Percentiles rank a stretch among this genome's conserved stretches.
phyloP scores from a whole-genome alignment of 306 rosid genomes.

The Oxytropis ochrocephala region DNA sequence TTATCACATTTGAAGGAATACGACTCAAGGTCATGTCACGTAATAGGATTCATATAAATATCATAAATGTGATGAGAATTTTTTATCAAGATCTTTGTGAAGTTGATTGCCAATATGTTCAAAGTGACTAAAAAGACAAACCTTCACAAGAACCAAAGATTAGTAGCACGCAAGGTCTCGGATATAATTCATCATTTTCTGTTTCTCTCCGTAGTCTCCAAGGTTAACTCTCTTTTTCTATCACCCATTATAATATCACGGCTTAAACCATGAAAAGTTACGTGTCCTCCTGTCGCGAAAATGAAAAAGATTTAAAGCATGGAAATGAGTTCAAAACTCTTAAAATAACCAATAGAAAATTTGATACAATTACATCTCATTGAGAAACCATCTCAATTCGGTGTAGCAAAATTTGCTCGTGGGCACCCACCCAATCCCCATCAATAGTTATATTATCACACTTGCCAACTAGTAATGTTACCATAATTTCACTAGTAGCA shows the following conservation, averaged over 20 bases:
- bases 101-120: neutral
- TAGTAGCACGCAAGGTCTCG: slow-evolving; percentile 65
- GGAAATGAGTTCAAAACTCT: neutral
- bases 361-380: neutral
- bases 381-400: neutral
- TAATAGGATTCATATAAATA: neutral
- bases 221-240: slow-evolving; percentile 29
- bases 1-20: neutral
- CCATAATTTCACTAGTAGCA: neutral
- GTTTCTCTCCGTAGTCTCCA: slow-evolving; percentile 31
- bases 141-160: slow-evolving; percentile 52
- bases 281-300: slow-evolving; percentile 32
- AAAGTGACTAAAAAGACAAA: slow-evolving; percentile 17
- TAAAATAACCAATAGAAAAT: neutral
- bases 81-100: neutral
- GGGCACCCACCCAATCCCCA: neutral
- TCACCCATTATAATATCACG: slow-evolving; percentile 39
- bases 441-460: neutral
- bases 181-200: slow-evolving; percentile 21
- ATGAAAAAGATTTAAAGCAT: neutral
- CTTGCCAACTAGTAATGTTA: neutral
- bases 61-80: neutral
- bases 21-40: neutral
- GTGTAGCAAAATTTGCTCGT: no score
- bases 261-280: slow-evolving; percentile 35